Conservation (phyloP, 129 eudicot genomes). For the Flaveria robusta region DNA sequence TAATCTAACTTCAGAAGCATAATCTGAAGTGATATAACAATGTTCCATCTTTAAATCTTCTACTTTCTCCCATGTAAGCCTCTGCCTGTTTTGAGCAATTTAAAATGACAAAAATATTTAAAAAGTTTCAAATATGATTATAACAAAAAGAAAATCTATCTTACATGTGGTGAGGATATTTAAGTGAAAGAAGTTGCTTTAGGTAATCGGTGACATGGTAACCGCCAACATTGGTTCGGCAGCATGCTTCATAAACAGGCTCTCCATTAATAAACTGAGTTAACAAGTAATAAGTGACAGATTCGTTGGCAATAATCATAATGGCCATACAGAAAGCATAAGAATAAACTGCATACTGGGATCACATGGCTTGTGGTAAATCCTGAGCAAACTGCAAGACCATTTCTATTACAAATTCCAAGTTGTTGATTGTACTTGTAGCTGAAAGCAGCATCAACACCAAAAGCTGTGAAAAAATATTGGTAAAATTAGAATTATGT, state of each 20-base stretch:
- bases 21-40: slow-evolving; percentile 84
- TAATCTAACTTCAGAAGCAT: slow-evolving; percentile 74
- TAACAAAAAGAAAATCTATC: slow-evolving; percentile 22
- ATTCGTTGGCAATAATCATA: not conserved
- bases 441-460: slow-evolving; percentile 94
- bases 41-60: slow-evolving; percentile 99
- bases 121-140: slow-evolving; percentile 2
- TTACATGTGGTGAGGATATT: slow-evolving; percentile 90
- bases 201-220: slow-evolving; percentile 91
- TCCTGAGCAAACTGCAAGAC: slow-evolving; percentile 88
- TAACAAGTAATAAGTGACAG: slow-evolving; percentile 3
- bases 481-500: not conserved
- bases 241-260: slow-evolving; percentile 91
- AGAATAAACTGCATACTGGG: slow-evolving; percentile 58
- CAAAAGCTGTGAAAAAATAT: slow-evolving; percentile 63
- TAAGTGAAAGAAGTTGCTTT: slow-evolving; percentile 95
- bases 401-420: slow-evolving; percentile 70
- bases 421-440: slow-evolving; percentile 73
- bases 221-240: slow-evolving; percentile 98
- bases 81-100: slow-evolving; percentile 45
- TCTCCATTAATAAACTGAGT: slow-evolving; percentile 90
- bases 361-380: slow-evolving; percentile 87
- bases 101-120: slow-evolving; percentile 19
- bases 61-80: slow-evolving; percentile 96
- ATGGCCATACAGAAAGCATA: slow-evolving; percentile 15